These are phyloP conservation scores for Effrenium voratum DNA, from an alignment of 73 alveolate species.

Conservation along the genomic window DNA sequence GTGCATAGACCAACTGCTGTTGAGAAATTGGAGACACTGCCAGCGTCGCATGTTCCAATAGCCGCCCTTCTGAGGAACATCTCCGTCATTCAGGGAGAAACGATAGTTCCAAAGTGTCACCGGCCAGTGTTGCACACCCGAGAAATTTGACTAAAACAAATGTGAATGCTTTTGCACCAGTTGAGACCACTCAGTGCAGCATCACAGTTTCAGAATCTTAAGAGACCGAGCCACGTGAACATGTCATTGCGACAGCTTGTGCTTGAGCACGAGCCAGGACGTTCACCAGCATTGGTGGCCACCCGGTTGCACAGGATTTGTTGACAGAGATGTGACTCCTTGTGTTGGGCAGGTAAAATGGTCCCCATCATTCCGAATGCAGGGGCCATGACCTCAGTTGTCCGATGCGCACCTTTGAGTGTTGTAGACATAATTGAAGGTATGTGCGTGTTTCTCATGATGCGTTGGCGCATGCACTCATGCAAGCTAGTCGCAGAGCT, in stretches of 20 bases:
- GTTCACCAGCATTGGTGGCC: constrained; percentile 28
- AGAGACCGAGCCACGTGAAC: too few species aligned
- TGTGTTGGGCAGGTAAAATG: constrained; percentile 1
- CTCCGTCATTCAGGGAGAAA: constrained; percentile 37
- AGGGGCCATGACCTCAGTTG: constrained; percentile 21
- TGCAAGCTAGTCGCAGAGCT: too few species aligned
- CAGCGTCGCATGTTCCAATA: too few species aligned
- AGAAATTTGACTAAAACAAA: not conserved
- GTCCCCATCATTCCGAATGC: constrained; percentile 47
- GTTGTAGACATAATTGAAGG: not conserved
- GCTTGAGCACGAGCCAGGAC: too few species aligned
- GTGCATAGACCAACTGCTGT: too few species aligned
- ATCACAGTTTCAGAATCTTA: too few species aligned
- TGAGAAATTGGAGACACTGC: too few species aligned
- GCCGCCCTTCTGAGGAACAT: constrained; percentile 38
- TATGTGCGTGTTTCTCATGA: too few species aligned
- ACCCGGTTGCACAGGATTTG: not conserved
- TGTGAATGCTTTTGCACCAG: too few species aligned
- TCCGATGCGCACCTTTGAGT: not conserved
- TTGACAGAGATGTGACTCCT: not conserved
- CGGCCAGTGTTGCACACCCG: not conserved
- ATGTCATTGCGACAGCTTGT: too few species aligned
- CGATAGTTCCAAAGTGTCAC: constrained; percentile 35
- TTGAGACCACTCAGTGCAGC: too few species aligned
- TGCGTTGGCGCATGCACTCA: too few species aligned